phyloP scores from a whole-genome alignment of 164 flowering plant species.

The Sextonia rubra region DNA sequence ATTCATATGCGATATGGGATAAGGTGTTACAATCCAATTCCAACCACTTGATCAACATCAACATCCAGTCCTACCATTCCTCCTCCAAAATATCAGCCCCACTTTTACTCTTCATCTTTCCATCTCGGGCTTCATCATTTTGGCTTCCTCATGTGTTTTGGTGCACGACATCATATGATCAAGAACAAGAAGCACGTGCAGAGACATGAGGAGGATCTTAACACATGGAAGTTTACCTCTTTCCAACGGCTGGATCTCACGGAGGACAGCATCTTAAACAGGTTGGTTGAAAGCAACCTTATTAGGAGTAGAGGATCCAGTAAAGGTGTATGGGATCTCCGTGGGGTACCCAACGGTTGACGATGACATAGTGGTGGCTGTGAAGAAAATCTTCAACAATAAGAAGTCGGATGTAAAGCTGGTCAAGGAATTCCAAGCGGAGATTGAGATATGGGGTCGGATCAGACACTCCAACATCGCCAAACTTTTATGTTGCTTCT shows the following conservation, averaged over 20 bases:
- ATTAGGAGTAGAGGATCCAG: conserved; percentile 87
- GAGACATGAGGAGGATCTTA: conserved; percentile 4
- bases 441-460: conserved; percentile 62
- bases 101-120: too few relatives aligned
- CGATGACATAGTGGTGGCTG: conserved; percentile 56
- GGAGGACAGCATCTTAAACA: conserved; percentile 42
- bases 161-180: too few relatives aligned
- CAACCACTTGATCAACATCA: too few relatives aligned
- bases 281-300: conserved; percentile 47
- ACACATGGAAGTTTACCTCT: too few relatives aligned
- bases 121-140: conserved; percentile 19
- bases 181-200: conserved; percentile 17
- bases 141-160: conserved; percentile 13
- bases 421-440: conserved; percentile 64
- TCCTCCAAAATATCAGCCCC: too few relatives aligned
- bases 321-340: conserved; percentile 49
- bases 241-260: too few relatives aligned
- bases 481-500: conserved; percentile 73
- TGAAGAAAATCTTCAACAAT: conserved; percentile 60
- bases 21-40: too few relatives aligned
- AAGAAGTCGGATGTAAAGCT: conserved; percentile 34
- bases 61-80: conserved; percentile 28
- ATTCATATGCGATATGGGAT: too few relatives aligned
- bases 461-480: conserved; percentile 74
- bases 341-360: conserved; percentile 11